Conservation (phyloP, 2,329 filamentous ascomycete genomes). For the Meredithiella fracta region DNA sequence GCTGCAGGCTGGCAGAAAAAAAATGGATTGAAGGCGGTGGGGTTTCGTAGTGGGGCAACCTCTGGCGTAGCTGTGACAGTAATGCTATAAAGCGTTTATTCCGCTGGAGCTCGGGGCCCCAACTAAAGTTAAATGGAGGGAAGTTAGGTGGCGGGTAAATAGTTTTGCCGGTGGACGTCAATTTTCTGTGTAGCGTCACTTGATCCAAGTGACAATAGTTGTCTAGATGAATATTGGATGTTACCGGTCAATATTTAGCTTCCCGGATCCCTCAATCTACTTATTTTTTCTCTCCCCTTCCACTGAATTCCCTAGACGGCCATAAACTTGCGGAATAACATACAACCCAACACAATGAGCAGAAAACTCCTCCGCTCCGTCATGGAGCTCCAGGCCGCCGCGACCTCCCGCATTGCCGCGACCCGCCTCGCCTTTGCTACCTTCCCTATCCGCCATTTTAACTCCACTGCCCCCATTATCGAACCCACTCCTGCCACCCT, state of each 20-base stretch:
- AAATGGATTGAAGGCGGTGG: slow-evolving; percentile 12
- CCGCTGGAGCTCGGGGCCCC: neutral
- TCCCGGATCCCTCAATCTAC: neutral
- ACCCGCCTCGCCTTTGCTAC: slow-evolving; percentile 30
- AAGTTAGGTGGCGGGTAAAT: neutral
- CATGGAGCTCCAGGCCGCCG: slow-evolving; percentile 38
- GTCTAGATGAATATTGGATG: too few relatives aligned
- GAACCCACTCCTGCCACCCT: slow-evolving; percentile 17
- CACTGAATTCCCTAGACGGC: neutral
- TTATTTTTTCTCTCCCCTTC: neutral
- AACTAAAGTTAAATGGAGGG: neutral
- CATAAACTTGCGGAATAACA: too few relatives aligned
- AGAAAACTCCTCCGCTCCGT: slow-evolving; percentile 47
- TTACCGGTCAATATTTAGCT: too few relatives aligned
- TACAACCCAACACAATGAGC: slow-evolving; percentile 27
- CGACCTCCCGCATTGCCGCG: slow-evolving; percentile 17
- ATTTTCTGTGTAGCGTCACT: slow-evolving; percentile 3
- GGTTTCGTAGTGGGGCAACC: slow-evolving; percentile 9
- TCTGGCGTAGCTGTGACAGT: too few relatives aligned
- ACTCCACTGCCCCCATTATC: slow-evolving; percentile 10
- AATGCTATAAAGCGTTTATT: neutral
- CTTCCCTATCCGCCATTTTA: slow-evolving; percentile 30
- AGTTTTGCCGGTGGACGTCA: slow-evolving; percentile 10
- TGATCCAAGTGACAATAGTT: slow-evolving; percentile 1
- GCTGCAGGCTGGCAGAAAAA: slow-evolving; percentile 11